These are phyloP conservation scores for Pseudogymnoascus sp. DNA, from an alignment of 2,329 filamentous ascomycete genomes.

Conservation along the genomic window DNA sequence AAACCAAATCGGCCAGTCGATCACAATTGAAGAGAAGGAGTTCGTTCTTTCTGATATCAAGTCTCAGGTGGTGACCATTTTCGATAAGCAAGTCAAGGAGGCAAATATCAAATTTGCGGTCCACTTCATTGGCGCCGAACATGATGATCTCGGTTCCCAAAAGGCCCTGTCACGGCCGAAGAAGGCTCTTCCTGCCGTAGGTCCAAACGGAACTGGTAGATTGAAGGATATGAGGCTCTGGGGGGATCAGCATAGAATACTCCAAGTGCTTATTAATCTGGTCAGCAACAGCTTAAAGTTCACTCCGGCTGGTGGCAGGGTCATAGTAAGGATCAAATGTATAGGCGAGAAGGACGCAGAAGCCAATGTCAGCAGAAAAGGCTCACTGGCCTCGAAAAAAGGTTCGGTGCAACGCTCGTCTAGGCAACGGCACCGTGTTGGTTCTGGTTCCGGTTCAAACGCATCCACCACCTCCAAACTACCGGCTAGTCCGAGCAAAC, in stretches of 20 bases:
- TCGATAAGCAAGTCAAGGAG: constrained; percentile 82
- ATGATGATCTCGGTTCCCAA: constrained; percentile 14
- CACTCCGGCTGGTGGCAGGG: constrained; percentile 67
- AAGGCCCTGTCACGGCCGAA: constrained; percentile 14
- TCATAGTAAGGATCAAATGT: constrained; percentile 71
- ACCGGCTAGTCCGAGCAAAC: constrained; percentile 24
- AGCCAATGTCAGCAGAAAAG: constrained; percentile 21
- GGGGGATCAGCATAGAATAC: constrained; percentile 86
- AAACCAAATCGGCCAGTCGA: constrained; percentile 82
- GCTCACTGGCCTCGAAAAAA: constrained; percentile 19
- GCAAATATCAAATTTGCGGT: constrained; percentile 68
- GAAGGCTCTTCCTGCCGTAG: constrained; percentile 48
- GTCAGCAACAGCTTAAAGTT: constrained; percentile 92
- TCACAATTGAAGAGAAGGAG: constrained; percentile 76
- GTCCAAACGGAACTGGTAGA: constrained; percentile 58
- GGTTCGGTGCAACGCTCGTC: constrained; percentile 19
- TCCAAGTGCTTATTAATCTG: constrained; percentile 90
- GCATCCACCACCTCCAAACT: constrained; percentile 44
- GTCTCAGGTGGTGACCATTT: constrained; percentile 76
- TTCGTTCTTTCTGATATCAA: constrained; percentile 79
- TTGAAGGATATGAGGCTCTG: constrained; percentile 78
- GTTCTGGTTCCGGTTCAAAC: constrained; percentile 34
- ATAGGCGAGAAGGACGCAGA: constrained; percentile 44
- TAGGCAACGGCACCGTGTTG: constrained; percentile 21
- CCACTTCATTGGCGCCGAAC: constrained; percentile 53